These are phyloP conservation scores for Aspergillus clavatus DNA, from an alignment of 2,329 filamentous ascomycete genomes.

Conservation along the genomic window DNA sequence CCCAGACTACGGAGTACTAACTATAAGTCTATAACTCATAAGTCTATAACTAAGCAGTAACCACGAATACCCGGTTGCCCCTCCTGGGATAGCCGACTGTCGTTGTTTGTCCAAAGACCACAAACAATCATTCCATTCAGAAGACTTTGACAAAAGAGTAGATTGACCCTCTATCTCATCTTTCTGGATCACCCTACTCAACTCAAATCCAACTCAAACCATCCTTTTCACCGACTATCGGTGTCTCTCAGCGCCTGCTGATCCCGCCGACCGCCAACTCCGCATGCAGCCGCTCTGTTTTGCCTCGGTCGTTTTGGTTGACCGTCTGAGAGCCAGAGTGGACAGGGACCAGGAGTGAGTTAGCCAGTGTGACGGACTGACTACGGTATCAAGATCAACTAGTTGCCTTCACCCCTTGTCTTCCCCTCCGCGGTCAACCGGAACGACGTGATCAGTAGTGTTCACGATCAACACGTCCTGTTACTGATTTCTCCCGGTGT, in stretches of 20 bases:
- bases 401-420: background rate
- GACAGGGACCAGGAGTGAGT: too few species aligned
- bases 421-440: slow-evolving; percentile 18
- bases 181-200: background rate
- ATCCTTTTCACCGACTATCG: background rate
- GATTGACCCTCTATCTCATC: too few species aligned
- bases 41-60: too few species aligned
- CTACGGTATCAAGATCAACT: too few species aligned
- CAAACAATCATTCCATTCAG: too few species aligned
- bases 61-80: slow-evolving; percentile 1
- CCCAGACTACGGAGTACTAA: too few species aligned
- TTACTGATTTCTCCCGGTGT: slow-evolving; percentile 1
- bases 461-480: too few species aligned
- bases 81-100: slow-evolving; percentile 2
- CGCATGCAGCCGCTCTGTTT: slow-evolving; percentile 25
- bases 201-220: background rate
- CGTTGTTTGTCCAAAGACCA: background rate
- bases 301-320: slow-evolving; percentile 10
- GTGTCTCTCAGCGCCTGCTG: too few species aligned
- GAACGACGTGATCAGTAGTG: slow-evolving; percentile 1
- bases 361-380: too few species aligned
- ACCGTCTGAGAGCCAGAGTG: too few species aligned
- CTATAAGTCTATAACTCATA: too few species aligned
- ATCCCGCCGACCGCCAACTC: slow-evolving; percentile 1
- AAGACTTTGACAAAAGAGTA: too few species aligned